Conservation (phyloP, 2,329 filamentous ascomycete species). For the Celoporthe dispersa region DNA sequence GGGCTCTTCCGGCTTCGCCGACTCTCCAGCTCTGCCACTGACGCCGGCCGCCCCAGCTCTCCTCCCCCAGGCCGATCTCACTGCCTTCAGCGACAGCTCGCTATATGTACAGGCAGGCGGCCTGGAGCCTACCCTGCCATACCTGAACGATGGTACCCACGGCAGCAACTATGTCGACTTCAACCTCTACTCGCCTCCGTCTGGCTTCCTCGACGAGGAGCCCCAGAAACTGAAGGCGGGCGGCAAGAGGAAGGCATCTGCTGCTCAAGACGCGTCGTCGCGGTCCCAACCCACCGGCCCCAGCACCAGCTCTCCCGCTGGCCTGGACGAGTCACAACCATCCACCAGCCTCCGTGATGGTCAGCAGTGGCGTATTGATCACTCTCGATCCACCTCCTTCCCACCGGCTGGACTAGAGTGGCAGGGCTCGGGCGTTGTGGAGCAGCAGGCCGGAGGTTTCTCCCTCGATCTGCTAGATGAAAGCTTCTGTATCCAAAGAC, state of each 20-base stretch:
- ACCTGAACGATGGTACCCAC: conserved; percentile 43
- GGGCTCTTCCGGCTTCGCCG: conserved; percentile 22
- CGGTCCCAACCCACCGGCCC: background rate
- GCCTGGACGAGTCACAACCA: conserved; percentile 1
- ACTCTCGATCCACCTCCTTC: conserved; percentile 4
- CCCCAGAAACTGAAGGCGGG: conserved; percentile 35
- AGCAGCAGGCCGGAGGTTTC: background rate
- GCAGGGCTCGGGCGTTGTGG: conserved; percentile 2
- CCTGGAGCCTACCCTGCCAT: conserved; percentile 43
- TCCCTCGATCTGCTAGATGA: conserved; percentile 5
- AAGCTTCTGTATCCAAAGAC: background rate
- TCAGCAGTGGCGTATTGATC: conserved; percentile 19
- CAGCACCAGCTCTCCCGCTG: background rate
- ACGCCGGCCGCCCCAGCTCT: conserved; percentile 22
- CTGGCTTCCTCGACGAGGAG: conserved; percentile 55
- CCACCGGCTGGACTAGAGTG: conserved; percentile 5
- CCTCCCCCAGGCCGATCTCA: conserved; percentile 26
- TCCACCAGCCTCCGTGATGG: conserved; percentile 13
- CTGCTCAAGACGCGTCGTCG: background rate
- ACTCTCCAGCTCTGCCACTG: conserved; percentile 26
- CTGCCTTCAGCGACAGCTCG: conserved; percentile 28
- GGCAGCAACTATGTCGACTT: conserved; percentile 57
- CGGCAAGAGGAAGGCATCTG: conserved; percentile 18
- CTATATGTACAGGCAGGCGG: conserved; percentile 19
- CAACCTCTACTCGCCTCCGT: conserved; percentile 57